Evolutionary conservation across 1,284 basidiomycete species (phyloP).

Genomic region (Lentinula novae-zelandiae): DNA sequence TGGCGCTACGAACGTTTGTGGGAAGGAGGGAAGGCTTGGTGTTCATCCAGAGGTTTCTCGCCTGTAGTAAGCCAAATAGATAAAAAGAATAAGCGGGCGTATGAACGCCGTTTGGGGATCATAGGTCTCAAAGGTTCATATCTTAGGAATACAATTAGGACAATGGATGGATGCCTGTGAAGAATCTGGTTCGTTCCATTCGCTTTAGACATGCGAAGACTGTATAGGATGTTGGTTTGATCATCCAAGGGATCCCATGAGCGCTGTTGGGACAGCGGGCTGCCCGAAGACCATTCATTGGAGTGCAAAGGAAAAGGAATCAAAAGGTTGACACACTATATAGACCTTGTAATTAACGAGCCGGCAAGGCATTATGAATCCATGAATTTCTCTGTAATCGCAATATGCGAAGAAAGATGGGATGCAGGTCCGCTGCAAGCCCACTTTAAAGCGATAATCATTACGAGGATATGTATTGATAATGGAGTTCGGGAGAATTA

Average conservation of each 20-base stretch:
- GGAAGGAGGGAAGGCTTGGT: slow-evolving; percentile 24
- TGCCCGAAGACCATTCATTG: no score
- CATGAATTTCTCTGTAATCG: no score
- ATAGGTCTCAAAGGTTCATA: slow-evolving; percentile 92
- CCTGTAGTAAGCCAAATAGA: slow-evolving; percentile 26
- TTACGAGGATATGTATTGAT: no score
- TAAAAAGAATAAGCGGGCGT: slow-evolving; percentile 35
- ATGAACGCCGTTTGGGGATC: slow-evolving; percentile 53
- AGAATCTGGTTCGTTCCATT: slow-evolving; percentile 51
- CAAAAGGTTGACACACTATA: no score
- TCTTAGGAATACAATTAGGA: slow-evolving; percentile 97
- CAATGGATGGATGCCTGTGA: slow-evolving; percentile 97
- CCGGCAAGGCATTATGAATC: no score
- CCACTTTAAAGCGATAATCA: no score
- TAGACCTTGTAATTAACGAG: no score
- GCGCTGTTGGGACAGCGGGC: no score
- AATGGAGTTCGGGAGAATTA: no score
- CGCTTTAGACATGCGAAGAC: slow-evolving; percentile 71
- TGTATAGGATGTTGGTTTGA: slow-evolving; percentile 94
- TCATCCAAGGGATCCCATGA: slow-evolving; percentile 67
- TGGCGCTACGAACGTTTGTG: slow-evolving; percentile 82
- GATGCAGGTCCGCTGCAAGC: no score
- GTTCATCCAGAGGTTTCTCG: background rate
- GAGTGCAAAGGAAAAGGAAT: no score
- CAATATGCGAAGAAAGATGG: no score